Conservation (phyloP, 2,329 filamentous ascomycete species). For the Alternaria tenuissima region DNA sequence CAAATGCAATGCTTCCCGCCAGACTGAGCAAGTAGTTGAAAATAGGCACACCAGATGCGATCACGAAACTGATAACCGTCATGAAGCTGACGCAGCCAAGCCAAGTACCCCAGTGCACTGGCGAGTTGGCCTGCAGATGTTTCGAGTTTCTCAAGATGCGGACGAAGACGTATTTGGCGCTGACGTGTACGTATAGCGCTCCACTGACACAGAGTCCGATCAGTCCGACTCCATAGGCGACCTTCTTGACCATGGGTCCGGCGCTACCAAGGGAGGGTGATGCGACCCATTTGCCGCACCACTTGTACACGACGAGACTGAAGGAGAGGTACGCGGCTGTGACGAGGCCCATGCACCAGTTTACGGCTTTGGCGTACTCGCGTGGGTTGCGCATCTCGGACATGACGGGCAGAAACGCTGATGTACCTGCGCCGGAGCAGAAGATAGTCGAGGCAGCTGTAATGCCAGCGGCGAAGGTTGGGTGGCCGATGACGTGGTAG, state of each 20-base stretch:
- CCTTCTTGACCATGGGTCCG: constrained; percentile 66
- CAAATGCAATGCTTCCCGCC: constrained; percentile 61
- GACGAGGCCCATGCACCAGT: constrained; percentile 66
- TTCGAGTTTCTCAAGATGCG: constrained; percentile 60
- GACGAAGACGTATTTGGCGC: constrained; percentile 65
- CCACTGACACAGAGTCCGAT: constrained; percentile 63
- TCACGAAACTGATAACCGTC: constrained; percentile 57
- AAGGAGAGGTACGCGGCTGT: constrained; percentile 67
- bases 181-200: constrained; percentile 59
- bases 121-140: constrained; percentile 62
- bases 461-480: constrained; percentile 67
- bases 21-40: constrained; percentile 63
- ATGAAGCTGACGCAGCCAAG: constrained; percentile 56
- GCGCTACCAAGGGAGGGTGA: constrained; percentile 69
- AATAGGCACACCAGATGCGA: constrained; percentile 64
- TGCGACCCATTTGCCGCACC: constrained; percentile 69
- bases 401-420: constrained; percentile 70
- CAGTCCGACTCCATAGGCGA: constrained; percentile 67
- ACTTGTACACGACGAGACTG: constrained; percentile 68
- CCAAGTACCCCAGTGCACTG: constrained; percentile 67
- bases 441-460: constrained; percentile 66
- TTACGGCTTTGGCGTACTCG: constrained; percentile 69
- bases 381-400: constrained; percentile 68
- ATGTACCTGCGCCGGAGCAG: constrained; percentile 66
- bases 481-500: constrained; percentile 64